Evolutionary conservation across 139 green algal species (phyloP).

Genomic region (Chlorokybus atmophyticus): DNA sequence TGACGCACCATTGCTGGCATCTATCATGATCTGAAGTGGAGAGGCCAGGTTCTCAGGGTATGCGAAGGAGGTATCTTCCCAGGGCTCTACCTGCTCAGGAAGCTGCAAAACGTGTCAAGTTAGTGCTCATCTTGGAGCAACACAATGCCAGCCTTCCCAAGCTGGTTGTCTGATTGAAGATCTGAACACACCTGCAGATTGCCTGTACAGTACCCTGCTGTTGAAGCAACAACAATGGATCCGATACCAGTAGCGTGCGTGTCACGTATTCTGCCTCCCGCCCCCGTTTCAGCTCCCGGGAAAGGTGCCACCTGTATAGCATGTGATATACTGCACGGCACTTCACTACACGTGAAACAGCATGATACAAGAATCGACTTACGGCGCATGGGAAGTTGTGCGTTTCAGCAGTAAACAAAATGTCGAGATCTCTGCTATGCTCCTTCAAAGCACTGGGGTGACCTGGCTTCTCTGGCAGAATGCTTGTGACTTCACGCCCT

Average conservation of each 20-base stretch:
- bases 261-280: constrained; percentile 90
- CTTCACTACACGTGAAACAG: not conserved
- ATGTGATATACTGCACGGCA: not conserved
- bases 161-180: no score
- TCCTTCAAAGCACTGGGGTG: constrained; percentile 47
- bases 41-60: constrained; percentile 68
- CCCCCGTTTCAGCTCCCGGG: constrained; percentile 85
- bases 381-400: constrained; percentile 98
- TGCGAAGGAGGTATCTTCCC: constrained; percentile 40
- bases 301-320: constrained; percentile 30
- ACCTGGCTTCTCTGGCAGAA: constrained; percentile 66
- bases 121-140: not conserved
- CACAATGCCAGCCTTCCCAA: no score
- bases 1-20: constrained; percentile 90
- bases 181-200: constrained; percentile 77
- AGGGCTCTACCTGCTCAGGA: constrained; percentile 22
- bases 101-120: constrained; percentile 11
- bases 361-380: constrained; percentile 5
- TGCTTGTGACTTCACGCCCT: constrained; percentile 48
- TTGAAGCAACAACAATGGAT: constrained; percentile 84
- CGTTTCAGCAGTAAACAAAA: constrained; percentile 97
- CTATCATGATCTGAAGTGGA: constrained; percentile 80
- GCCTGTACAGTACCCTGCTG: constrained; percentile 90
- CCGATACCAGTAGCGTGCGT: constrained; percentile 94
- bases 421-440: constrained; percentile 68